These are phyloP conservation scores for Aspergillus texensis DNA, from an alignment of 2,329 filamentous ascomycete species.

Conservation along the genomic window DNA sequence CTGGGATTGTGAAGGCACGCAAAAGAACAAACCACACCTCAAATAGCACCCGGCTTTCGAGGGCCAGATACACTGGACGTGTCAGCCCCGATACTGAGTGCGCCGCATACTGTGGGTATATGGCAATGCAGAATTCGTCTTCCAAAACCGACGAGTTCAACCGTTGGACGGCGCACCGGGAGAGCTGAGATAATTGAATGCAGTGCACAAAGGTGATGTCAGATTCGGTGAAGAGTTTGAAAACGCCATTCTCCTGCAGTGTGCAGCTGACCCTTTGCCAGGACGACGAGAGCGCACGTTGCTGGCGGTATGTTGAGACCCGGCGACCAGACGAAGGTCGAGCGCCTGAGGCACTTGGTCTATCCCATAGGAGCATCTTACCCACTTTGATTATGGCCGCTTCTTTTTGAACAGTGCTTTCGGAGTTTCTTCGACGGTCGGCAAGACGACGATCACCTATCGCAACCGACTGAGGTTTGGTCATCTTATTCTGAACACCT, in stretches of 20 bases:
- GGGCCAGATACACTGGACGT: slow-evolving; percentile 83
- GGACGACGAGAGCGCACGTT: slow-evolving; percentile 61
- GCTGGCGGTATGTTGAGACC: slow-evolving; percentile 58
- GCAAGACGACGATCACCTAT: slow-evolving; percentile 47
- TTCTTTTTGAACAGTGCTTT: slow-evolving; percentile 62
- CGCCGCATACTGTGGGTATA: slow-evolving; percentile 89
- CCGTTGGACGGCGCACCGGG: slow-evolving; percentile 85
- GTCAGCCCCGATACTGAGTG: slow-evolving; percentile 74
- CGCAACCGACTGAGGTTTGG: slow-evolving; percentile 50
- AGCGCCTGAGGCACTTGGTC: slow-evolving; percentile 54
- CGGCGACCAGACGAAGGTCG: slow-evolving; percentile 42
- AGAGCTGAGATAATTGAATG: slow-evolving; percentile 85
- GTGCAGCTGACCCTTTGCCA: slow-evolving; percentile 93
- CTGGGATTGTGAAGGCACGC: slow-evolving; percentile 87
- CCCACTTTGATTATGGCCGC: slow-evolving; percentile 92
- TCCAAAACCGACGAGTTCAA: slow-evolving; percentile 88
- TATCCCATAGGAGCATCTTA: slow-evolving; percentile 89
- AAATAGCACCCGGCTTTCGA: slow-evolving; percentile 86
- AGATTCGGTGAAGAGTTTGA: slow-evolving; percentile 86
- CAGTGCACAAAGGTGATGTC: slow-evolving; percentile 79
- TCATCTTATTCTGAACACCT: slow-evolving; percentile 54
- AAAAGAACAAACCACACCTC: slow-evolving; percentile 97
- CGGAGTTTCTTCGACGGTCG: slow-evolving; percentile 50
- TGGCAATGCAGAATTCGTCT: slow-evolving; percentile 90
- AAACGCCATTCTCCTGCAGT: slow-evolving; percentile 89